Conservation (phyloP, 257 asterid genomes). For the Cinchona pubescens region DNA sequence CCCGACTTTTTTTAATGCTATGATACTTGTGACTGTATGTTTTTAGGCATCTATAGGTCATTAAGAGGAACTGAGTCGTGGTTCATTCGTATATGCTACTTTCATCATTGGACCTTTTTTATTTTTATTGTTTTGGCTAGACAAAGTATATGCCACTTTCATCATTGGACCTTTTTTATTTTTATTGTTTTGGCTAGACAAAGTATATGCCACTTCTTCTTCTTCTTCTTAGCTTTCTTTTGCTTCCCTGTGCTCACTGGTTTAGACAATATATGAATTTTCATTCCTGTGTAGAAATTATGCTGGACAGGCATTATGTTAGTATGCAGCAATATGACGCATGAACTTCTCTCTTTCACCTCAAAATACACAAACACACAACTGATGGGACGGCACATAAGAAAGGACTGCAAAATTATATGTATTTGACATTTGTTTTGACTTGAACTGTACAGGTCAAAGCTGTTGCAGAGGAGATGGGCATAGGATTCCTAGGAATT, state of each 20-base stretch:
- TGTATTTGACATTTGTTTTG: not conserved
- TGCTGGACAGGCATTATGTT: not conserved
- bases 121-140: not conserved
- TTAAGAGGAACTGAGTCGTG: not conserved
- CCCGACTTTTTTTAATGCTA: not conserved
- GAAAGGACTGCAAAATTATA: not conserved
- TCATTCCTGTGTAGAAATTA: not conserved
- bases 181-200: not conserved
- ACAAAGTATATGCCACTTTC: not conserved
- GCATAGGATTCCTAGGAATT: conserved; percentile 85
- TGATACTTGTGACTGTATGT: not conserved
- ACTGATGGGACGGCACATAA: not conserved
- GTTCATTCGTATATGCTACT: not conserved
- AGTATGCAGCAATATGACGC: no score
- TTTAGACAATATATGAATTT: not conserved
- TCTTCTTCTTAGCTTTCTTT: not conserved
- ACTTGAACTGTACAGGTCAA: conserved; percentile 59
- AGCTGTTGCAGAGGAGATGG: conserved; percentile 98
- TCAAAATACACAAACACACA: not conserved
- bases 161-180: not conserved
- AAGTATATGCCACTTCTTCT: not conserved
- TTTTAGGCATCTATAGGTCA: not conserved
- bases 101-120: not conserved
- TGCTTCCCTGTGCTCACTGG: not conserved
- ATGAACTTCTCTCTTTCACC: not conserved